Evolutionary conservation across 129 eudicot genomes (phyloP), one percentile per base, ranked within the genome.

Genomic region (Erigeron canadensis): DNA sequence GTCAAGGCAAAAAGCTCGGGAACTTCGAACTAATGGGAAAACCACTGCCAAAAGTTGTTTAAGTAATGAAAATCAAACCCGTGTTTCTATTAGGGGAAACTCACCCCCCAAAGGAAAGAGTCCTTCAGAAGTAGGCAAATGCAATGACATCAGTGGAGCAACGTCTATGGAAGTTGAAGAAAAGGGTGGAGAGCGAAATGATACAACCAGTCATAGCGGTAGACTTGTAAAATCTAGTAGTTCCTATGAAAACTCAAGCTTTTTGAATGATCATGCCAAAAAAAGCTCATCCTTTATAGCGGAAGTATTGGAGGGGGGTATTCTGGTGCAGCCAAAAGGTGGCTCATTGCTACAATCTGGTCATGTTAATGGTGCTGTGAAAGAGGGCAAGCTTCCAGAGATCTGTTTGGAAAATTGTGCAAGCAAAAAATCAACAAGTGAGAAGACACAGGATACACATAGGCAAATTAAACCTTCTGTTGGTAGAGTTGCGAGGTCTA

Each of bases 1-100:
- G 79, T 84, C 98, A 9, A 83, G 98, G 69, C 98, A 93, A 85
- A 89, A 79, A 83, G 98, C 98, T 78, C 79, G 82, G 45, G 86
- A 87, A 86, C 92, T 82, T 38, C 96, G 96, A n/a, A 83, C 70
- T 59, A 82, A 81, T 82, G 88, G 80, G 68, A 89, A 83, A 72
- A 63, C 84, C 41, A 15, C 79, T 23, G 74, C 73, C 60, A 87
- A 82, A 82, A 82, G 82, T 16, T 47, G 84, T 51, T 73, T 63
- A 48, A 65, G 79, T 63, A 45, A 70, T 68, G 84, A 76, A 66
- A 83, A 75, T 59, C 34, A 39, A 38, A 63, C 79, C 23, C 59
- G 40, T 56, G 61, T 40, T 70, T 77, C 75, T 60, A 74, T 75
- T 50, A 56, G 68, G 41, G 81, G 82, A 39, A 84, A 71, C 40